Evolutionary conservation across 768 basidiomycete species (phyloP).

Genomic region (Suillus ampliporus): DNA sequence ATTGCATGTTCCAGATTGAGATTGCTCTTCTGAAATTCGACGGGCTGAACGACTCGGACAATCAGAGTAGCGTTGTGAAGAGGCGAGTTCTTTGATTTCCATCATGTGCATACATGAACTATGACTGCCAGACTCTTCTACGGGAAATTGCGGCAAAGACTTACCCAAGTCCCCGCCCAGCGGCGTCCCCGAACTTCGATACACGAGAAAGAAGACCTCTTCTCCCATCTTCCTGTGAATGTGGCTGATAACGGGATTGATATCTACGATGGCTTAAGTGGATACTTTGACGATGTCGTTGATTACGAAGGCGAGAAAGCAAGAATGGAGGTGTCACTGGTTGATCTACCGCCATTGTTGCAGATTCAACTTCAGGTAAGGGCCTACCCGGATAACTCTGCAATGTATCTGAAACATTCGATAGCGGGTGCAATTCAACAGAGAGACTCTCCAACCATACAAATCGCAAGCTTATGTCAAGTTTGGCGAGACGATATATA

Average conservation of each 20-base stretch:
- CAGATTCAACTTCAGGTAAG: conserved; percentile 95
- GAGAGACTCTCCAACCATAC: conserved; percentile 88
- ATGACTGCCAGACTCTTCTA: conserved; percentile 74
- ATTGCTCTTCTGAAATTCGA: conserved; percentile 84
- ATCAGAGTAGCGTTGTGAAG: conserved; percentile 84
- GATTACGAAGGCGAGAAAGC: conserved; percentile 89
- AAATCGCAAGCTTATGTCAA: conserved; percentile 97
- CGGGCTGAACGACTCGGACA: conserved; percentile 42
- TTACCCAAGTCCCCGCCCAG: conserved; percentile 41
- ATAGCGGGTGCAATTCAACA: conserved; percentile 93
- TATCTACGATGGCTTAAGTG: conserved; percentile 90
- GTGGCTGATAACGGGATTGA: conserved; percentile 90
- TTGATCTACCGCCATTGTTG: conserved; percentile 87
- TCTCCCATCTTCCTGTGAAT: conserved; percentile 93
- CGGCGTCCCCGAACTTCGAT: conserved; percentile 56
- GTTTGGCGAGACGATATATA: conserved; percentile 83
- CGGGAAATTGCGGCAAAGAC: conserved; percentile 78
- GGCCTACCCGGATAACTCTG: conserved; percentile 5
- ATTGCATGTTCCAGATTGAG: conserved; percentile 99
- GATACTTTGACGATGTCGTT: conserved; percentile 88
- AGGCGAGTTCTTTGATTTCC: conserved; percentile 49
- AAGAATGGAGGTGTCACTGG: conserved; percentile 83
- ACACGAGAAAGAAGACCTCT: conserved; percentile 89
- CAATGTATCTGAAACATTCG: conserved; percentile 16
- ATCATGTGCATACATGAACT: background rate